phyloP scores from a whole-genome alignment of 805 yeast genomes.

The Isabelozyma heimii region DNA sequence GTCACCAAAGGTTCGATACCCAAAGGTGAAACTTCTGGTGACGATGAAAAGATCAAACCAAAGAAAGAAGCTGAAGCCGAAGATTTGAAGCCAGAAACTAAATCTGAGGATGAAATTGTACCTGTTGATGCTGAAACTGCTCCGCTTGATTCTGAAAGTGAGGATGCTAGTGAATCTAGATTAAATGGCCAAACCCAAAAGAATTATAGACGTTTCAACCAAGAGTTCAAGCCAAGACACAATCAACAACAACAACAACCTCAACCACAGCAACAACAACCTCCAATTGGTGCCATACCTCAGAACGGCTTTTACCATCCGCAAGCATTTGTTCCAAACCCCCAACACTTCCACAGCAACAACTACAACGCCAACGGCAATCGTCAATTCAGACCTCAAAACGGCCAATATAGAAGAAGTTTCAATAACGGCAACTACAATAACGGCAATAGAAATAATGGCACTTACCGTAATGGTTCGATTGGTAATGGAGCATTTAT shows the following conservation, averaged over 20 bases:
- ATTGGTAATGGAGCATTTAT: conserved; percentile 9
- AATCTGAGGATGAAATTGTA: neutral
- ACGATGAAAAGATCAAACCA: neutral
- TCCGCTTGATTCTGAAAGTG: conserved; percentile 3
- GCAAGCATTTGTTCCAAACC: conserved; percentile 24
- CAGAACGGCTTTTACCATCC: conserved; percentile 31
- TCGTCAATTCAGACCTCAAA: conserved; percentile 24
- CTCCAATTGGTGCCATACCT: too few species aligned
- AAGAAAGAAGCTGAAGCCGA: conserved; percentile 2
- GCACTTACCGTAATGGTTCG: conserved; percentile 14
- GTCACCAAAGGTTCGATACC: neutral
- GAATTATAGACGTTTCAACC: conserved; percentile 26
- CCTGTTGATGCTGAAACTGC: neutral
- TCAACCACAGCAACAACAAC: conserved; percentile 8
- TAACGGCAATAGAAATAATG: conserved; percentile 5
- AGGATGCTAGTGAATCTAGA: conserved; percentile 10
- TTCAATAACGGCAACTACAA: neutral
- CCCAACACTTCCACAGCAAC: conserved; percentile 22
- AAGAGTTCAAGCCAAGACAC: conserved; percentile 13
- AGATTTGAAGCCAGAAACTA: neutral
- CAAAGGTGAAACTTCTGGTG: neutral
- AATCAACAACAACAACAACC: conserved; percentile 11
- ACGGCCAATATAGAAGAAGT: conserved; percentile 3
- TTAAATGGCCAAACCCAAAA: conserved; percentile 17
- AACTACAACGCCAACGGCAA: conserved; percentile 18